phyloP scores from a whole-genome alignment of 495 filamentous ascomycete species.

The Rhypophila decipiens region DNA sequence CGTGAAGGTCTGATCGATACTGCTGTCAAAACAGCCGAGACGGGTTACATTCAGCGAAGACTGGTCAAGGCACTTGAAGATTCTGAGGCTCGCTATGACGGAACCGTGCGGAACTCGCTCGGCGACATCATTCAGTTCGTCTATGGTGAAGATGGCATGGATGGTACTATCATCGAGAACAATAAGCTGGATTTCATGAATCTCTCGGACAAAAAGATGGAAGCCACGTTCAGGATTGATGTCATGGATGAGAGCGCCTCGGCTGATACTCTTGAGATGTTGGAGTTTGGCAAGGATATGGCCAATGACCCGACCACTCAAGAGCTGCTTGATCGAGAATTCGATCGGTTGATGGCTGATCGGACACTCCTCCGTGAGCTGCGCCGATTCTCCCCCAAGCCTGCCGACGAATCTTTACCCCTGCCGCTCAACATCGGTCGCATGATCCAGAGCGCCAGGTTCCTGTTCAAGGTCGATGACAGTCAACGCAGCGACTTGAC shows the following conservation, averaged over 20 bases:
- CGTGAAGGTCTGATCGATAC: conserved; percentile 99
- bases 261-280: conserved; percentile 56
- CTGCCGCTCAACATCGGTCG: conserved; percentile 86
- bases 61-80: conserved; percentile 98
- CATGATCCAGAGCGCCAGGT: conserved; percentile 82
- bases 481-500: conserved; percentile 79
- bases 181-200: conserved; percentile 82
- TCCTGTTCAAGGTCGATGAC: conserved; percentile 84
- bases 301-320: conserved; percentile 80
- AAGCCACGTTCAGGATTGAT: conserved; percentile 79
- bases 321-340: conserved; percentile 80
- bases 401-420: conserved; percentile 75
- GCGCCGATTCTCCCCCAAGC: conserved; percentile 33
- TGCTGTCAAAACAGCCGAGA: conserved; percentile 98
- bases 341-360: conserved; percentile 66
- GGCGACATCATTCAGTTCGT: conserved; percentile 97
- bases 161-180: conserved; percentile 84
- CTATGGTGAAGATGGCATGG: conserved; percentile 95
- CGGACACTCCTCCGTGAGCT: conserved; percentile 68
- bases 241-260: conserved; percentile 70
- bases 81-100: conserved; percentile 95
- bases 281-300: conserved; percentile 86
- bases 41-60: conserved; percentile 97
- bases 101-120: conserved; percentile 92
- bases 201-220: conserved; percentile 65